These are phyloP conservation scores for Brasilioporus rufonigricans DNA, from an alignment of 768 basidiomycete species.

Conservation along the genomic window DNA sequence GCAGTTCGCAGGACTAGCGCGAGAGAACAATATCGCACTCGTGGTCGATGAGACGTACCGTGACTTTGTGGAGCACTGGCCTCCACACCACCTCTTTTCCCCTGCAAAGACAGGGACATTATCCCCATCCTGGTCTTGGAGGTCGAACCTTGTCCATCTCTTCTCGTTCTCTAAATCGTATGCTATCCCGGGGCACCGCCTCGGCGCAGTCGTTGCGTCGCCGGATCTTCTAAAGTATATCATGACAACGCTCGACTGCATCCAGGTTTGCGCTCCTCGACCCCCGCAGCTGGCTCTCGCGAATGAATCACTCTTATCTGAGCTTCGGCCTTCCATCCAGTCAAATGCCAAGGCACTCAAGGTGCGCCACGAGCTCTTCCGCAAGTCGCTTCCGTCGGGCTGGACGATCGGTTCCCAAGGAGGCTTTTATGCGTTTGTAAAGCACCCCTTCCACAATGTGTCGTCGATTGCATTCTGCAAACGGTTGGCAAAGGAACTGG, in stretches of 20 bases:
- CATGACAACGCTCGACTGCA: constrained; percentile 67
- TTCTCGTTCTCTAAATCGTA: constrained; percentile 84
- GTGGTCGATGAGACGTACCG: constrained; percentile 90
- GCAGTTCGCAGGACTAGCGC: constrained; percentile 60
- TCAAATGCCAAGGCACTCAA: constrained; percentile 48
- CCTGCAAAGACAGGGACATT: constrained; percentile 3
- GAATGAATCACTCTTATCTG: constrained; percentile 46
- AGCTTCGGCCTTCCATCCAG: constrained; percentile 51
- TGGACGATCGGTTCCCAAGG: constrained; percentile 69
- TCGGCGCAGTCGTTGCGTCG: constrained; percentile 69
- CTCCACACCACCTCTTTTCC: constrained; percentile 60
- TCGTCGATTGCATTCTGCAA: constrained; percentile 53
- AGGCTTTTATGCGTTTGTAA: constrained; percentile 78
- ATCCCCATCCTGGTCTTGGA: constrained; percentile 45
- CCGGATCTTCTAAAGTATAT: constrained; percentile 47
- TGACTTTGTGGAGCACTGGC: constrained; percentile 58
- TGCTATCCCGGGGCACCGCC: constrained; percentile 77
- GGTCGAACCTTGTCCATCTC: constrained; percentile 59
- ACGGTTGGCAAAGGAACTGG: constrained; percentile 57
- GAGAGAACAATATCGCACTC: constrained; percentile 53
- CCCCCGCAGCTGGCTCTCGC: constrained; percentile 67
- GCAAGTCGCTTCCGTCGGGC: constrained; percentile 39
- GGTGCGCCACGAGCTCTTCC: constrained; percentile 57
- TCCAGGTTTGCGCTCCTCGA: constrained; percentile 79
- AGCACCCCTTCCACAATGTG: constrained; percentile 53